Evolutionary conservation across 345 rosid genomes (phyloP).

Genomic region (Xanthoceras sorbifolium): DNA sequence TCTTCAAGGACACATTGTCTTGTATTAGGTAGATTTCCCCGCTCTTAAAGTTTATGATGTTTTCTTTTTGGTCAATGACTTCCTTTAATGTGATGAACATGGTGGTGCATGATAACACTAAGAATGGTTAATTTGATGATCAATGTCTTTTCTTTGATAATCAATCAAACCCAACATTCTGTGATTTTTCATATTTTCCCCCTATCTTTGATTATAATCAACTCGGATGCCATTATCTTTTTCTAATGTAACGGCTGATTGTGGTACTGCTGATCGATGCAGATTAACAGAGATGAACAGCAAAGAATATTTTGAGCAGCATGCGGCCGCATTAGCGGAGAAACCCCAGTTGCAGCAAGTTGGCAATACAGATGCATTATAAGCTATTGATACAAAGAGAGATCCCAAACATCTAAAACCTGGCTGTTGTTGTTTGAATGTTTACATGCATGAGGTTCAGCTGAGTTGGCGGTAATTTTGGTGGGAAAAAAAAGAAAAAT

Average conservation of each 20-base stretch:
- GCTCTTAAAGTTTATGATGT: no score
- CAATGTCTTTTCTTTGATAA: no score
- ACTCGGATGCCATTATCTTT: not conserved
- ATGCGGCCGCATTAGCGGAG: conserved; percentile 38
- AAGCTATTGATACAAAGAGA: not conserved
- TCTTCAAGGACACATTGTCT: no score
- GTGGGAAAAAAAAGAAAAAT: not conserved
- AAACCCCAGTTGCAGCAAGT: conserved; percentile 28
- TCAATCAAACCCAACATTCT: not conserved
- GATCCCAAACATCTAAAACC: not conserved
- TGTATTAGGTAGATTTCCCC: no score
- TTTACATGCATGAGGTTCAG: not conserved
- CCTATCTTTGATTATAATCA: not conserved
- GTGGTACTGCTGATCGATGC: conserved; percentile 18
- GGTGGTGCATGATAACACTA: no score
- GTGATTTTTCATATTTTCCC: not conserved
- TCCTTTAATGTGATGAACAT: no score
- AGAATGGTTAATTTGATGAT: no score
- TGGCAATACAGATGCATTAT: conserved; percentile 3
- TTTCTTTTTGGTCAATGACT: no score
- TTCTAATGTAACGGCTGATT: not conserved
- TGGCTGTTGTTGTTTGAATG: not conserved
- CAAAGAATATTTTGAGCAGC: conserved; percentile 87
- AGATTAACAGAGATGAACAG: conserved; percentile 98
- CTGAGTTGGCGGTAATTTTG: not conserved